These are phyloP conservation scores for Phialophora verrucosa DNA, from an alignment of 2,329 filamentous ascomycete species.

Conservation along the genomic window DNA sequence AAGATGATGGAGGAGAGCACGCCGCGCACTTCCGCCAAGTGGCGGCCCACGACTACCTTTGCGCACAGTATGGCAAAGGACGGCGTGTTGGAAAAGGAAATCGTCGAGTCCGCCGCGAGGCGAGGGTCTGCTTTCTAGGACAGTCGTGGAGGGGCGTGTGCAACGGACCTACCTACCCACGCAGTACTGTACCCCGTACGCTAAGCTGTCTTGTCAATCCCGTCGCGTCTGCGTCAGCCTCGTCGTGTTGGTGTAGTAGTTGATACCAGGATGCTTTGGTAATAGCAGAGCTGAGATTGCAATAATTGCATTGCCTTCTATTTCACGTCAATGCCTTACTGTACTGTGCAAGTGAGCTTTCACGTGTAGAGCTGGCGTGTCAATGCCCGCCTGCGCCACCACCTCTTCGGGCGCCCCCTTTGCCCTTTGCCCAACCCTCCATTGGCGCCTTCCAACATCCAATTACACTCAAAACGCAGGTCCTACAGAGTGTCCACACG, in stretches of 20 bases:
- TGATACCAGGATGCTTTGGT: neutral
- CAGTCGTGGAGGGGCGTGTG: neutral
- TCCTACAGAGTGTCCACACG: too few species aligned
- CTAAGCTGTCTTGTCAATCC: neutral
- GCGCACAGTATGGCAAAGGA: constrained; percentile 61
- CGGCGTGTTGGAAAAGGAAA: constrained; percentile 25
- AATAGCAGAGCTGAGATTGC: neutral
- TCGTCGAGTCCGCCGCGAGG: neutral
- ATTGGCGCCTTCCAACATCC: neutral
- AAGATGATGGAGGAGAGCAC: constrained; percentile 88
- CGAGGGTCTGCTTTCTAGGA: neutral
- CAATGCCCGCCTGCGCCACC: too few species aligned
- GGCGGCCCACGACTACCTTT: constrained; percentile 74
- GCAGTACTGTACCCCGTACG: too few species aligned
- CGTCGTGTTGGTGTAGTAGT: neutral
- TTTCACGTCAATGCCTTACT: too few species aligned
- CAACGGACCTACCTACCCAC: too few species aligned
- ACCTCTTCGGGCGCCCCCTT: too few species aligned
- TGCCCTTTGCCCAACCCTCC: neutral
- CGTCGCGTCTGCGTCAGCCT: neutral
- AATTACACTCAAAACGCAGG: neutral
- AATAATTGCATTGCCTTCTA: neutral
- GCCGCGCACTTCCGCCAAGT: constrained; percentile 75
- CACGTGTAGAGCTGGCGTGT: neutral
- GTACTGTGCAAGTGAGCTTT: neutral